These are phyloP conservation scores for Solanum pennellii DNA, from an alignment of 257 asterid genomes.

Conservation along the genomic window DNA sequence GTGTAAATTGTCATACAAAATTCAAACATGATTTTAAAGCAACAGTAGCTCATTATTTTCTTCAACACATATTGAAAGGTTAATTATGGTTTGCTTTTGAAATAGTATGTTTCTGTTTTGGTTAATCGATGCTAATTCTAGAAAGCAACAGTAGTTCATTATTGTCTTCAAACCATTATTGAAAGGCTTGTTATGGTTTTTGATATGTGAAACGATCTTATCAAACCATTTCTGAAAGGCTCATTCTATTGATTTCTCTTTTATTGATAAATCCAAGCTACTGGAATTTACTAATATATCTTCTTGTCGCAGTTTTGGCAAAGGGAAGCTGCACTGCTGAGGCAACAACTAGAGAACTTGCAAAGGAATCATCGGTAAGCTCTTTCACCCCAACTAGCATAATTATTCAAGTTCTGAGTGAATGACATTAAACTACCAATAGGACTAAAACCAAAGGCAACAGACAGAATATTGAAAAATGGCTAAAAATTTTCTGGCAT, in stretches of 20 bases:
- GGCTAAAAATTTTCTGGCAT: not conserved
- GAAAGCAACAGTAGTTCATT: not conserved
- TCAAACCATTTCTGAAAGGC: not conserved
- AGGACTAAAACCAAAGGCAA: not conserved
- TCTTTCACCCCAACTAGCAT: not conserved
- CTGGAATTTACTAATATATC: not conserved
- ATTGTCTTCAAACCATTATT: not conserved
- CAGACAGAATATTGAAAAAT: not conserved
- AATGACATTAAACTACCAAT: not conserved
- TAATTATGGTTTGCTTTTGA: not conserved
- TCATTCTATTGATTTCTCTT: not conserved
- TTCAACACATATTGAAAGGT: not conserved
- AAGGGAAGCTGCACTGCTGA: slow-evolving; percentile 46
- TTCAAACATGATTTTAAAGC: not conserved
- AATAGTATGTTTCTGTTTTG: not conserved
- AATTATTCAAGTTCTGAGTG: not conserved
- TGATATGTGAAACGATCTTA: not conserved
- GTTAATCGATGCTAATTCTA: not conserved
- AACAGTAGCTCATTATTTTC: not conserved
- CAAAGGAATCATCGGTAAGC: slow-evolving; percentile 53
- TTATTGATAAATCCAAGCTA: not conserved
- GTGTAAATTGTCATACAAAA: not conserved
- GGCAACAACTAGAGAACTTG: slow-evolving; percentile 53
- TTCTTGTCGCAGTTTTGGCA: slow-evolving; percentile 52
- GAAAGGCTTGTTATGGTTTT: not conserved